A percentile compares a stretch with the other conserved stretches of the same genome.
Evolutionary conservation across 2,329 filamentous ascomycete genomes (phyloP).

Genomic region (Colletotrichum echinochloae): DNA sequence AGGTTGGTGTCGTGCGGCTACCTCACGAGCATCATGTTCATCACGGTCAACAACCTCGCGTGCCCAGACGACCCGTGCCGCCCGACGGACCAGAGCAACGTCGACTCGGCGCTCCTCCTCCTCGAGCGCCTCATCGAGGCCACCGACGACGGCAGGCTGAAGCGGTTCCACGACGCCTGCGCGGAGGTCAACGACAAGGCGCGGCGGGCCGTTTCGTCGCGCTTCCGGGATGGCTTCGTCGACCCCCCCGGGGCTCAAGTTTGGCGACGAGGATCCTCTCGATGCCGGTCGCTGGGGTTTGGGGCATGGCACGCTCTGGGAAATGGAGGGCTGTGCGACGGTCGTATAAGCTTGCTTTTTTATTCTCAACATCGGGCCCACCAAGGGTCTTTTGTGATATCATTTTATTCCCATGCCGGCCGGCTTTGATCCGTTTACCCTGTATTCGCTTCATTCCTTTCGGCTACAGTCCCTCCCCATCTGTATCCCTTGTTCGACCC

Average conservation of each 20-base stretch:
- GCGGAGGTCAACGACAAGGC: conserved; percentile 32
- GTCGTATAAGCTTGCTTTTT: neutral
- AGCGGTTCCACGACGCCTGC: conserved; percentile 25
- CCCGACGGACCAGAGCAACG: conserved; percentile 29
- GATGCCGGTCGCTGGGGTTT: conserved; percentile 20
- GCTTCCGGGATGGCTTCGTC: neutral
- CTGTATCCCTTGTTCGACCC: neutral
- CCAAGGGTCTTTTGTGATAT: neutral
- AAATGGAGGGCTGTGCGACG: neutral
- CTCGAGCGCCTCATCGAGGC: conserved; percentile 17
- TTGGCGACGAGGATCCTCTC: conserved; percentile 21
- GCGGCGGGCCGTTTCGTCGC: neutral
- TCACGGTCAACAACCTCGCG: conserved; percentile 33
- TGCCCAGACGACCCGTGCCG: conserved; percentile 3
- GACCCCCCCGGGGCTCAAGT: conserved; percentile 21
- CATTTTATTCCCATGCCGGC: neutral
- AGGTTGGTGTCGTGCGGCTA: conserved; percentile 36
- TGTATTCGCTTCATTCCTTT: neutral
- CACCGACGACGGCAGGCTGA: conserved; percentile 18
- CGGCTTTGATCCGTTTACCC: neutral
- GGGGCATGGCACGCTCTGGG: neutral
- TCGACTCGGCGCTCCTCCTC: conserved; percentile 24
- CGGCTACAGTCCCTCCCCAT: neutral
- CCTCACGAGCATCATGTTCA: conserved; percentile 36
- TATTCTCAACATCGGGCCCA: neutral